Conservation (phyloP, 2,329 filamentous ascomycete genomes). For the Arthroderma sp. region DNA sequence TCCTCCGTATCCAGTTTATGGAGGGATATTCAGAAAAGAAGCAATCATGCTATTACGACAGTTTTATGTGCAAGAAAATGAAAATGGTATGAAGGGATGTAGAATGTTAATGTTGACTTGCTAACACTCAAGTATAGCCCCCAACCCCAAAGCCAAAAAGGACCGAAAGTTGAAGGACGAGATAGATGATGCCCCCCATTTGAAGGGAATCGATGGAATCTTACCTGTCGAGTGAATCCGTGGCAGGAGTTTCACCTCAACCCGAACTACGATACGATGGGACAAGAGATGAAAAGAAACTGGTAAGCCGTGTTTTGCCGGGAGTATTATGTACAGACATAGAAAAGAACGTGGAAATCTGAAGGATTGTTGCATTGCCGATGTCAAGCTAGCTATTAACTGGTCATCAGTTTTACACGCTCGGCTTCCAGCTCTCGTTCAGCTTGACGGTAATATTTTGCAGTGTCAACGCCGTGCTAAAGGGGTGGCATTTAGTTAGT, state of each 20-base stretch:
- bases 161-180: constrained; percentile 51
- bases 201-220: background rate
- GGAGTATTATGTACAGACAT: constrained; percentile 9
- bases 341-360: background rate
- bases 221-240: background rate
- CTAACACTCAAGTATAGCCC: constrained; percentile 32
- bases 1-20: constrained; percentile 66
- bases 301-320: background rate
- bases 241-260: background rate
- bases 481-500: constrained; percentile 12
- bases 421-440: constrained; percentile 87
- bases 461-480: constrained; percentile 89
- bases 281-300: background rate
- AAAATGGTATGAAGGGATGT: constrained; percentile 47
- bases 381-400: background rate
- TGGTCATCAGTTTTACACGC: constrained; percentile 28
- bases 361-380: background rate
- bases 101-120: background rate
- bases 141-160: constrained; percentile 53
- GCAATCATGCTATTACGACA: constrained; percentile 83
- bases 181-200: constrained; percentile 25
- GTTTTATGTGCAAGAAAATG: constrained; percentile 98
- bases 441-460: constrained; percentile 94
- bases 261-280: no score
- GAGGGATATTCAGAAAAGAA: constrained; percentile 80